A percentile compares a stretch with the other conserved stretches of the same genome.
phyloP scores from a whole-genome alignment of 192 early-diverging fungal genomes.

The Helicostylum pulchrum region DNA sequence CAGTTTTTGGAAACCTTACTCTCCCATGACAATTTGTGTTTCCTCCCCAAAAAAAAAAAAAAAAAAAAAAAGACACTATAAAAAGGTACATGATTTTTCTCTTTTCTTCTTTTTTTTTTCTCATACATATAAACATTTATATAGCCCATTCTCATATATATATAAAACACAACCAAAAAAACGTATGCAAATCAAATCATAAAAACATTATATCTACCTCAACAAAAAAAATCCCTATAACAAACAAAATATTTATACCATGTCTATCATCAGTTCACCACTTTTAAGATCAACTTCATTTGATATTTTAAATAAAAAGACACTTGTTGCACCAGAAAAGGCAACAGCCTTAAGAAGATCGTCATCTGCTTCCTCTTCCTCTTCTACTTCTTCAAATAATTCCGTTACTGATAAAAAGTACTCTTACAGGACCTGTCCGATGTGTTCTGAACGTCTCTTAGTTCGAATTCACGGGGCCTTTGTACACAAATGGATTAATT shows the following conservation, averaged over 20 bases:
- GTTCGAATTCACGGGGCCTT: conserved; percentile 35
- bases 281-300: conserved; percentile 13
- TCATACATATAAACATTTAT: too few relatives aligned
- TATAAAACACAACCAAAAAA: too few relatives aligned
- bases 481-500: conserved; percentile 37
- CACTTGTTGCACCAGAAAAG: background rate
- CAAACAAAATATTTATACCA: background rate
- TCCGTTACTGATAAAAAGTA: conserved; percentile 16
- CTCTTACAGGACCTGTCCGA: conserved; percentile 32
- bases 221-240: background rate
- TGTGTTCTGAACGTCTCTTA: conserved; percentile 32
- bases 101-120: too few relatives aligned
- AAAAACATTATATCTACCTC: background rate
- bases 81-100: too few relatives aligned
- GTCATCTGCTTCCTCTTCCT: background rate
- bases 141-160: too few relatives aligned
- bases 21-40: too few relatives aligned
- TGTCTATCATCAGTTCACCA: conserved; percentile 5
- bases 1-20: too few relatives aligned
- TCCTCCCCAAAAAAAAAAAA: too few relatives aligned
- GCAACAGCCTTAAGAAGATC: conserved; percentile 8
- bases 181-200: background rate
- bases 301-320: background rate
- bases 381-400: background rate
- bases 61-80: too few relatives aligned